Percentiles rank a stretch among this genome's conserved stretches.
Conservation (phyloP, 2,329 filamentous ascomycete genomes). For the Pseudocercospora musae region DNA sequence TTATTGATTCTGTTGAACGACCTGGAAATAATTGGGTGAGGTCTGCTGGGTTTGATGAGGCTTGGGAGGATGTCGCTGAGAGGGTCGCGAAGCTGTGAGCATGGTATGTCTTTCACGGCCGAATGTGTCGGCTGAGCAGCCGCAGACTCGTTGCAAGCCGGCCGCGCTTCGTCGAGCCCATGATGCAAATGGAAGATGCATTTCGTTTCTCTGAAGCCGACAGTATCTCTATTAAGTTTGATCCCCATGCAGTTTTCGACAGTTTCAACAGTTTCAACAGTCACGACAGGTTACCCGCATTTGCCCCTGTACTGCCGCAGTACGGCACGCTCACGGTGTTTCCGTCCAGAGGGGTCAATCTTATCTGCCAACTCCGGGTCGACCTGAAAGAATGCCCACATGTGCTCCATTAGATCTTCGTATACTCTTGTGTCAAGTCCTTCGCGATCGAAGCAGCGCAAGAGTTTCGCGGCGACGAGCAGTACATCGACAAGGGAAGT, state of each 20-base stretch:
- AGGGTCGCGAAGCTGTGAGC: constrained; percentile 23
- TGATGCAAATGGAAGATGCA: too few relatives aligned
- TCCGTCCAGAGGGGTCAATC: not conserved
- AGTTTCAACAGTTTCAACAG: too few relatives aligned
- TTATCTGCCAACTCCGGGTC: not conserved
- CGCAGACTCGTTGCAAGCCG: too few relatives aligned
- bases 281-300: too few relatives aligned
- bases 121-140: too few relatives aligned
- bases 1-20: constrained; percentile 59
- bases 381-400: not conserved
- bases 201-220: too few relatives aligned
- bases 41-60: constrained; percentile 60
- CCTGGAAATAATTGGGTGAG: constrained; percentile 58
- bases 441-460: not conserved
- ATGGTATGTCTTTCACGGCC: not conserved
- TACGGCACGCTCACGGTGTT: too few relatives aligned
- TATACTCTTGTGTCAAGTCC: not conserved
- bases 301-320: too few relatives aligned
- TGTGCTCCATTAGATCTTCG: constrained; percentile 8
- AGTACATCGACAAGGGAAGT: not conserved
- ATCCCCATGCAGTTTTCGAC: too few relatives aligned
- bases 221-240: too few relatives aligned
- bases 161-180: too few relatives aligned
- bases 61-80: constrained; percentile 53
- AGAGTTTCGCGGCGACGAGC: not conserved